Evolutionary conservation across 2,329 filamentous ascomycete genomes (phyloP).

Genomic region (Colletotrichum sp.): DNA sequence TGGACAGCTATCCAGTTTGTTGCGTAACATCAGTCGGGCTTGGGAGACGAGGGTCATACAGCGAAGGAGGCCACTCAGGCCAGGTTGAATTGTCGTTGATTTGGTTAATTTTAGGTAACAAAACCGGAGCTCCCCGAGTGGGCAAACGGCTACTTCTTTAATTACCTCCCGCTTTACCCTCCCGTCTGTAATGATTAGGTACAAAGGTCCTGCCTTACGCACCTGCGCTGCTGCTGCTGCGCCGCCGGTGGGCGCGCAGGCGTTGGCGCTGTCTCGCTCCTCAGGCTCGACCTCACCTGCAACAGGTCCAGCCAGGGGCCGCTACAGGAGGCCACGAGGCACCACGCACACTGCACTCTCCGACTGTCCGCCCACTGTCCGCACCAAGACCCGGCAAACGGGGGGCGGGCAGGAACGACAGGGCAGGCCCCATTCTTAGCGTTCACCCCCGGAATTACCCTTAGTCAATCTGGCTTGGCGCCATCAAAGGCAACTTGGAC

Average conservation of each 20-base stretch:
- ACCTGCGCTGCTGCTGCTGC: not conserved
- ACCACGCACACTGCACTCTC: not conserved
- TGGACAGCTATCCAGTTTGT: not conserved
- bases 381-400: not conserved
- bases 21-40: not conserved
- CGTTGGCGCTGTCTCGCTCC: not conserved
- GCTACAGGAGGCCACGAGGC: conserved; percentile 7
- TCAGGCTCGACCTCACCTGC: not conserved
- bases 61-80: not conserved
- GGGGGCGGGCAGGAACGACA: not conserved
- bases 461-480: conserved; percentile 7
- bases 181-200: not conserved
- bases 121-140: not conserved
- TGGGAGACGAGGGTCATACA: not conserved
- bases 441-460: not conserved
- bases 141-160: not conserved
- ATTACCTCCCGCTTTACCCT: not conserved
- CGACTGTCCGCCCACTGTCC: not conserved
- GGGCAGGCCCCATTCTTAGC: not conserved
- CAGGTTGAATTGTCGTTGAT: not conserved
- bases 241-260: not conserved
- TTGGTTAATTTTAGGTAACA: not conserved
- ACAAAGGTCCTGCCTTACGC: conserved; percentile 3
- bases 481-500: not conserved
- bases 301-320: not conserved